These are phyloP conservation scores for Saccharomycopsis sp. DNA, from an alignment of 805 yeast species.

Conservation along the genomic window DNA sequence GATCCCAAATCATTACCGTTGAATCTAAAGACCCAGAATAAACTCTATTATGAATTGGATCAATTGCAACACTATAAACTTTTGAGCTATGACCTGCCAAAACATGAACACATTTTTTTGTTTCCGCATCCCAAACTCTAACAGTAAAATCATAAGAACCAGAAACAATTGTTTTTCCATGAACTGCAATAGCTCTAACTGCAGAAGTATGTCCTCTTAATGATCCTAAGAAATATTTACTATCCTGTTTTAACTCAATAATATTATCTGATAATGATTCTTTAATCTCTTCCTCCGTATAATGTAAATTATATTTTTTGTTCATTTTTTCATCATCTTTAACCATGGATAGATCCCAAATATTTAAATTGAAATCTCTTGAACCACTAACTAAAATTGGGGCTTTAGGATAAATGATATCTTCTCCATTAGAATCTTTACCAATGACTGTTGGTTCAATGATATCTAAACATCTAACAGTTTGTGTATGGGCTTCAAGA, in stretches of 20 bases:
- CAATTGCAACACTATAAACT: slow-evolving; percentile 83
- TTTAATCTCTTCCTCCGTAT: slow-evolving; percentile 9
- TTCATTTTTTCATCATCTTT: slow-evolving; percentile 22
- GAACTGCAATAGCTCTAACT: slow-evolving; percentile 81
- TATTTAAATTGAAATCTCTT: slow-evolving; percentile 71
- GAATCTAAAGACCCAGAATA: slow-evolving; percentile 89
- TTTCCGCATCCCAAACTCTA: slow-evolving; percentile 83
- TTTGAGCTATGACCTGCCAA: slow-evolving; percentile 78
- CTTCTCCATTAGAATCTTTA: slow-evolving; percentile 45
- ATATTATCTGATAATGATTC: slow-evolving; percentile 16
- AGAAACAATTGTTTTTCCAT: slow-evolving; percentile 72
- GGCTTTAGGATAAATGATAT: slow-evolving; percentile 43
- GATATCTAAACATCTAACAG: slow-evolving; percentile 86
- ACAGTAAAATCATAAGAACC: slow-evolving; percentile 89
- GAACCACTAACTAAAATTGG: slow-evolving; percentile 83
- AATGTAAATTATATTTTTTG: slow-evolving; percentile 7
- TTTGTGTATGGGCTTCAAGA: slow-evolving; percentile 84
- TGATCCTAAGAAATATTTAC: slow-evolving; percentile 59
- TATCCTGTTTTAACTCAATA: slow-evolving; percentile 20
- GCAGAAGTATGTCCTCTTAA: slow-evolving; percentile 69
- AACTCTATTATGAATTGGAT: slow-evolving; percentile 65
- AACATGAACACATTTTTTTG: slow-evolving; percentile 62
- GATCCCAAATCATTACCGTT: slow-evolving; percentile 83
- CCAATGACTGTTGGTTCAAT: slow-evolving; percentile 59
- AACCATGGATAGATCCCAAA: slow-evolving; percentile 69